Base-by-base conservation (phyloP, 2,329 filamentous ascomycete genomes). In the Talaromyces sp. region DNA sequence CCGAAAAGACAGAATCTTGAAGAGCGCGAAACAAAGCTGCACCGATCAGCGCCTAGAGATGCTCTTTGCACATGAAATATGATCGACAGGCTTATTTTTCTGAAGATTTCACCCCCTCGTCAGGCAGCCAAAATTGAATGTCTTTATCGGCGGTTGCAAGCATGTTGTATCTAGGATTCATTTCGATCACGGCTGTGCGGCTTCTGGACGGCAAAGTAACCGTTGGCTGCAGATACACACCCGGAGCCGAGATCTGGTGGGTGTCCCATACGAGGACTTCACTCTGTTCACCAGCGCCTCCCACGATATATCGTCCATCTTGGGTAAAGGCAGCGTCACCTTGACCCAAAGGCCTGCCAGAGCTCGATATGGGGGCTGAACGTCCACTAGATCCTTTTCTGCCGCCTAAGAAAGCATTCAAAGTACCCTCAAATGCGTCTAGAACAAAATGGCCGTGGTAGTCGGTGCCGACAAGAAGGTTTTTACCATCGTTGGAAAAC, bases 401-500 rank as follows among this genome's bases (percentile, higher is more conserved):
- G 11, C 82, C 81, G 50, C 77, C 74, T 60, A 93, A 81, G 71
- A 89, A 92, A 10, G 90, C 88, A 69, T 88, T 90, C 24, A 98
- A 75, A 7, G 82, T 83, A 43, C 93, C 95, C 49, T 91, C 87
- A 71, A 97, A 98, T 1, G 93, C 90, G 72, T 99, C 95, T n/a
- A 99, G 80, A 2, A 99, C 79, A 70, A 95, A 96, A 74, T 99
- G 95, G 0, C 92, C 91, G 56, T 83, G 83, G 7, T 90, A 91
- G 55, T 88, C 90, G 2, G 93, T 98, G 14, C 90, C 90, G 19
- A 99, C 75, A 5, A 99, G 82, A 54, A 99, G 77, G 62, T 86
- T 86, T 70, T 96, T 96, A 19, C 95, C 95, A 69, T 99, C 95
- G 69, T 99, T 99, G 61, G 91, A 95, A 72, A 99, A 98, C 69